Evolutionary conservation across 352 stramenopile genomes (phyloP).

Genomic region (Globisporangium spinosum): DNA sequence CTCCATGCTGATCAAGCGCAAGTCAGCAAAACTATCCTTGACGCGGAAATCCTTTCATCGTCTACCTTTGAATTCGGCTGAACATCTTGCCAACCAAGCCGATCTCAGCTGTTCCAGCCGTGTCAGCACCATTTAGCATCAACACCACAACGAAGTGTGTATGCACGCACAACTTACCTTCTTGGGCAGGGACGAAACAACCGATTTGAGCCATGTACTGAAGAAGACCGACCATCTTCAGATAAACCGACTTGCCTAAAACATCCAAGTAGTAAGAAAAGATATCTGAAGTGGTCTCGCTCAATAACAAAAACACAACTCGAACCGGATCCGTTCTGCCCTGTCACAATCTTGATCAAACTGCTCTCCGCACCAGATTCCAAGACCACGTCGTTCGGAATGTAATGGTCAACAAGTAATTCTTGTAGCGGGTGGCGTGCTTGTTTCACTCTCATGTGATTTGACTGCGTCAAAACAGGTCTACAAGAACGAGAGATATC

Average conservation of each 20-base stretch:
- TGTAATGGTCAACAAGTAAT: slow-evolving; percentile 78
- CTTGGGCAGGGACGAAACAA: slow-evolving; percentile 68
- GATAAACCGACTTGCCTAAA: slow-evolving; percentile 82
- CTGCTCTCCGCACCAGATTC: slow-evolving; percentile 23
- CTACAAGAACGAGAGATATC: slow-evolving; percentile 17
- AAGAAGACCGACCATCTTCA: slow-evolving; percentile 82
- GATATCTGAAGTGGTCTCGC: not conserved
- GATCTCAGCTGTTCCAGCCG: slow-evolving; percentile 47
- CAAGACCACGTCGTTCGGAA: slow-evolving; percentile 71
- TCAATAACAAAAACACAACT: not conserved
- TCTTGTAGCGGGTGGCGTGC: slow-evolving; percentile 83
- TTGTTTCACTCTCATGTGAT: slow-evolving; percentile 49
- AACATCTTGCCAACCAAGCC: slow-evolving; percentile 78
- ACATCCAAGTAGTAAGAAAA: not conserved
- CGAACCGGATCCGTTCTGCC: slow-evolving; percentile 82
- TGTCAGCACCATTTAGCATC: not conserved
- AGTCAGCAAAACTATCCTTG: not conserved
- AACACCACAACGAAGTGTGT: not conserved
- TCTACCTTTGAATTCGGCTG: slow-evolving; percentile 74
- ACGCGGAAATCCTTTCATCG: not conserved
- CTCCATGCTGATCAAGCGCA: slow-evolving; percentile 48
- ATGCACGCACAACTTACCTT: slow-evolving; percentile 45
- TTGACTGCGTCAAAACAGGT: slow-evolving; percentile 43
- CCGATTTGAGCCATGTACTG: slow-evolving; percentile 87
- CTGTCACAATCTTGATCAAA: slow-evolving; percentile 69